Percentiles rank a stretch among this genome's conserved stretches.
Evolutionary conservation across 306 rosid species (phyloP).

Genomic region (Trifolium repens): DNA sequence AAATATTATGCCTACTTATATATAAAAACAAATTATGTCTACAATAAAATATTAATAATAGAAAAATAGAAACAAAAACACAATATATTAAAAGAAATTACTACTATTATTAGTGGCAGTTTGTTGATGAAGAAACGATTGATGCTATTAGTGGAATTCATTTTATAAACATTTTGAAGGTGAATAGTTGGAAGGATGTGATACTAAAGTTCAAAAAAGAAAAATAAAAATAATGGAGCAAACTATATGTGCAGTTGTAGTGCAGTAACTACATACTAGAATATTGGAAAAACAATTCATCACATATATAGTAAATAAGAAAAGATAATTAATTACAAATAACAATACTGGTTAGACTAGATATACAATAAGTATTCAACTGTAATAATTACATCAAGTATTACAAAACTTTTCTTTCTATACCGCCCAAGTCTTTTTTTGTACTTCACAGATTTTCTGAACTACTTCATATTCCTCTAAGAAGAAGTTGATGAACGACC

Average conservation of each 20-base stretch:
- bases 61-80: too few species aligned
- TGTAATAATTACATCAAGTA: constrained; percentile 17
- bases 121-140: too few species aligned
- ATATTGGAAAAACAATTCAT: background rate
- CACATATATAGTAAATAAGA: background rate
- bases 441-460: constrained; percentile 42
- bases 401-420: constrained; percentile 32
- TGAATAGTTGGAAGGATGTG: background rate
- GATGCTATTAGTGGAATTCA: too few species aligned
- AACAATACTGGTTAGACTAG: background rate
- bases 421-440: constrained; percentile 23
- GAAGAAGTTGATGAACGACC: constrained; percentile 63
- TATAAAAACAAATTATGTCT: too few species aligned
- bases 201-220: too few species aligned
- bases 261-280: background rate
- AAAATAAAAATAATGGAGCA: too few species aligned
- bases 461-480: constrained; percentile 4
- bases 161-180: background rate
- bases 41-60: too few species aligned
- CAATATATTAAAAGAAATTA: too few species aligned
- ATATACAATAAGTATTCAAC: background rate
- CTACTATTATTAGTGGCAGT: too few species aligned
- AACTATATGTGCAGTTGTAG: too few species aligned
- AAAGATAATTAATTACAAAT: constrained; percentile 18
- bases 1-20: too few species aligned